phyloP scores from a whole-genome alignment of 495 filamentous ascomycete species.

The Aspergillus campestris region DNA sequence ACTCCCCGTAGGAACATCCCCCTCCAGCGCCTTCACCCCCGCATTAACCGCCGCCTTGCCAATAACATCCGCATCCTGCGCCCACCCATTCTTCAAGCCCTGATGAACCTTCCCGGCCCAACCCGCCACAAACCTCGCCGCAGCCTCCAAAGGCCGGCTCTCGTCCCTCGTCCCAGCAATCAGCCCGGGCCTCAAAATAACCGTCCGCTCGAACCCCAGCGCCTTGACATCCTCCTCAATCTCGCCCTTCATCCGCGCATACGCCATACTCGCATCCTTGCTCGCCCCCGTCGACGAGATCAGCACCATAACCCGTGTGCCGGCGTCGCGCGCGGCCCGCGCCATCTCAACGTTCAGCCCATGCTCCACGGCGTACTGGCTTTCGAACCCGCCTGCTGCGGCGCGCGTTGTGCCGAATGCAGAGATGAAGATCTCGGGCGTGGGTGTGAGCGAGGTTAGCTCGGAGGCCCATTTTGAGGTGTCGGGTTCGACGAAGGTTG shows the following conservation, averaged over 20 bases:
- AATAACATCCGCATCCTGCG: slow-evolving; percentile 69
- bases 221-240: slow-evolving; percentile 67
- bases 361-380: slow-evolving; percentile 70
- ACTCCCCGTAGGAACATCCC: slow-evolving; percentile 34
- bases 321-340: slow-evolving; percentile 53
- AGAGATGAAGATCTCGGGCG: slow-evolving; percentile 54
- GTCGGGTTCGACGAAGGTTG: slow-evolving; percentile 35
- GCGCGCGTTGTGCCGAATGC: slow-evolving; percentile 58
- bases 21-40: slow-evolving; percentile 38
- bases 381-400: slow-evolving; percentile 58
- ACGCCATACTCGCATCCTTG: slow-evolving; percentile 41
- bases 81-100: slow-evolving; percentile 53
- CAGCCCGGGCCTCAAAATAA: slow-evolving; percentile 67
- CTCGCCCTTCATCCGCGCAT: slow-evolving; percentile 69
- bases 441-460: slow-evolving; percentile 44
- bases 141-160: slow-evolving; percentile 41
- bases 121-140: slow-evolving; percentile 38
- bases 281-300: slow-evolving; percentile 49
- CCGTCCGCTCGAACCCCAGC: slow-evolving; percentile 62
- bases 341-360: slow-evolving; percentile 65
- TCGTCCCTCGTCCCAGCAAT: slow-evolving; percentile 63
- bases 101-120: slow-evolving; percentile 46
- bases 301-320: slow-evolving; percentile 59
- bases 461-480: slow-evolving; percentile 47
- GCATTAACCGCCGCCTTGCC: slow-evolving; percentile 59